Evolutionary conservation across 2,329 filamentous ascomycete genomes (phyloP).

Genomic region (Sphaceloma murrayae): DNA sequence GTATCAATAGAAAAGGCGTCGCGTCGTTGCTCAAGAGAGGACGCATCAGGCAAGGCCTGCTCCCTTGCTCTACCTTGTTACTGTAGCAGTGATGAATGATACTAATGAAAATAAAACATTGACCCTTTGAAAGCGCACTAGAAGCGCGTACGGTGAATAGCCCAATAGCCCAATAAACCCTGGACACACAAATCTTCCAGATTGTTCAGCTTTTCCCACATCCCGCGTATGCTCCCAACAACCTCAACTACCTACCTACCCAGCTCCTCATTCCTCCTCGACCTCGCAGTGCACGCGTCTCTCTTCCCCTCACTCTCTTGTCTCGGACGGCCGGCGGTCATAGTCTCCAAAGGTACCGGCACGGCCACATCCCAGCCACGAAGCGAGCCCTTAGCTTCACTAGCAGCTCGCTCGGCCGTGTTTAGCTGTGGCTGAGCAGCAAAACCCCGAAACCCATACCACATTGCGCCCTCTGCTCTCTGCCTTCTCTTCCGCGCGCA

Average conservation of each 20-base stretch:
- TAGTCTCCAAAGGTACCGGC: neutral
- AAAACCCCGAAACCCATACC: neutral
- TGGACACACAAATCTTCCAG: neutral
- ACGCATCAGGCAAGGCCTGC: too few species aligned
- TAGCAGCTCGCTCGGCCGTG: neutral
- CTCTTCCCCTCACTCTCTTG: too few species aligned
- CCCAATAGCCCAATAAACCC: too few species aligned
- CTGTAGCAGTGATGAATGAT: too few species aligned
- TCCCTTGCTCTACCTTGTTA: too few species aligned
- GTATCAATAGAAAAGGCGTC: too few species aligned
- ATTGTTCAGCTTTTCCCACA: neutral
- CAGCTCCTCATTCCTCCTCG: neutral
- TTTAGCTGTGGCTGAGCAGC: neutral
- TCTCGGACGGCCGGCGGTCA: too few species aligned
- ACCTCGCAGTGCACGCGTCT: neutral
- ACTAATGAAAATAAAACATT: too few species aligned
- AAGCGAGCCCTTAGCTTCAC: neutral
- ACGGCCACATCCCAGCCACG: neutral
- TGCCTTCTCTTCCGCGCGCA: neutral
- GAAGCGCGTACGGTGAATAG: too few species aligned
- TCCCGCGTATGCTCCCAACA: too few species aligned
- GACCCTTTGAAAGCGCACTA: too few species aligned
- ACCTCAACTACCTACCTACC: neutral
- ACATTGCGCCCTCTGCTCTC: neutral
- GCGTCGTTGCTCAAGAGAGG: too few species aligned